Conservation (phyloP, 148 eudicot genomes). For the Rhododendron williamsianum region DNA sequence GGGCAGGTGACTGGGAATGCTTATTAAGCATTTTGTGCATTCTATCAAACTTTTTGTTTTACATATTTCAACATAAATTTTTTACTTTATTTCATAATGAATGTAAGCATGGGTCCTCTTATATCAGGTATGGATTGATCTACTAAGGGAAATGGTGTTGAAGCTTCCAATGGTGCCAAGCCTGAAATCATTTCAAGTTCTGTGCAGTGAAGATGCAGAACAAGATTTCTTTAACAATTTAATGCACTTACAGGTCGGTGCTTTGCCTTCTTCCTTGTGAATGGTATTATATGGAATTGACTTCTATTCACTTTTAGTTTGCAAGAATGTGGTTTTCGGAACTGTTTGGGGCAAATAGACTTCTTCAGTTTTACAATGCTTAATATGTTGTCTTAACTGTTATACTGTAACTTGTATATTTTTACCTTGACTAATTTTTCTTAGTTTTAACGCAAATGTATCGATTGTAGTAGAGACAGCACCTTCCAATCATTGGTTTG, state of each 20-base stretch:
- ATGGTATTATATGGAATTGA: neutral
- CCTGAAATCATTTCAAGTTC: conserved; percentile 42
- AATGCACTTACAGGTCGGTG: conserved; percentile 68
- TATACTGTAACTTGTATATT: neutral
- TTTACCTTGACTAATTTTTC: neutral
- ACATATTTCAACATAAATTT: too few species aligned
- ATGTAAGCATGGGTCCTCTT: too few species aligned
- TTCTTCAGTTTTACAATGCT: neutral
- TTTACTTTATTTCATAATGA: too few species aligned
- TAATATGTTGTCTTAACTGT: neutral
- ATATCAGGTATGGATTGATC: conserved; percentile 74
- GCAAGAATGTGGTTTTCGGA: neutral
- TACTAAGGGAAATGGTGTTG: conserved; percentile 73
- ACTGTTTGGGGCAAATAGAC: neutral
- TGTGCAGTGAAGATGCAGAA: conserved; percentile 76
- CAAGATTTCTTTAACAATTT: conserved; percentile 84
- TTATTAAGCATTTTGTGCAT: too few species aligned
- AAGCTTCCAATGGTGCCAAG: conserved; percentile 58
- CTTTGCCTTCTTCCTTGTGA: neutral
- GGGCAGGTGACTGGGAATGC: too few species aligned
- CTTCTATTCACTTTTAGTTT: neutral
- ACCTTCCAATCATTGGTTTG: neutral
- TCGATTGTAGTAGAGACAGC: neutral
- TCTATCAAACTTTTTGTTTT: too few species aligned
- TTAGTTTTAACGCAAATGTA: neutral